Evolutionary conservation across 352 stramenopile genomes (phyloP).

Genomic region (Phytophthora colocasiae): DNA sequence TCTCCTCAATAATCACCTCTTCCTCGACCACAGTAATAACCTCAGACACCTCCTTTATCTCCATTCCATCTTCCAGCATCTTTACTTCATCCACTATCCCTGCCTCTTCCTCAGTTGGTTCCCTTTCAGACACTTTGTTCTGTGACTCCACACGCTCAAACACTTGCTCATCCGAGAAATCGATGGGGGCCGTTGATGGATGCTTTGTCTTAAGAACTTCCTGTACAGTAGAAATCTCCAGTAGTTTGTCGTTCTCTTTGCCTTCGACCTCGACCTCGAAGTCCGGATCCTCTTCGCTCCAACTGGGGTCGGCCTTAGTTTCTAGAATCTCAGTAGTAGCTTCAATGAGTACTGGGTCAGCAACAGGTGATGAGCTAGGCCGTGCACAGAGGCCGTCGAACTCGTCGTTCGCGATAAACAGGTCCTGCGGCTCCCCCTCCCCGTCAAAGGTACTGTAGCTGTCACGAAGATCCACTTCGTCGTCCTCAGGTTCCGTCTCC

Average conservation of each 20-base stretch:
- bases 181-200: slow-evolving; percentile 5
- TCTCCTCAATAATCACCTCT: slow-evolving; percentile 17
- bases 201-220: slow-evolving; percentile 26
- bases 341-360: background rate
- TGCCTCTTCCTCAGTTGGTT: slow-evolving; percentile 21
- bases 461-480: slow-evolving; percentile 41
- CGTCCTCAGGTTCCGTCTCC: slow-evolving; percentile 55
- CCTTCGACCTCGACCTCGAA: slow-evolving; percentile 14
- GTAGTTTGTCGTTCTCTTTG: slow-evolving; percentile 23
- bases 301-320: slow-evolving; percentile 2
- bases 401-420: slow-evolving; percentile 27
- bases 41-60: slow-evolving; percentile 5
- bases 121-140: slow-evolving; percentile 12
- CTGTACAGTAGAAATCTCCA: background rate
- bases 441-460: slow-evolving; percentile 51
- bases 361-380: slow-evolving; percentile 8
- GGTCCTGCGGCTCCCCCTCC: slow-evolving; percentile 23
- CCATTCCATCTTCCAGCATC: slow-evolving; percentile 21
- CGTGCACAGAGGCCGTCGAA: slow-evolving; percentile 18
- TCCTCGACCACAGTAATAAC: slow-evolving; percentile 7
- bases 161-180: slow-evolving; percentile 9
- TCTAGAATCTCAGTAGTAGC: slow-evolving; percentile 13
- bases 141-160: slow-evolving; percentile 7
- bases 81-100: slow-evolving; percentile 14
- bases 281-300: slow-evolving; percentile 7